Base-by-base conservation (phyloP, 352 stramenopile species). In the Phytophthora litchii region DNA sequence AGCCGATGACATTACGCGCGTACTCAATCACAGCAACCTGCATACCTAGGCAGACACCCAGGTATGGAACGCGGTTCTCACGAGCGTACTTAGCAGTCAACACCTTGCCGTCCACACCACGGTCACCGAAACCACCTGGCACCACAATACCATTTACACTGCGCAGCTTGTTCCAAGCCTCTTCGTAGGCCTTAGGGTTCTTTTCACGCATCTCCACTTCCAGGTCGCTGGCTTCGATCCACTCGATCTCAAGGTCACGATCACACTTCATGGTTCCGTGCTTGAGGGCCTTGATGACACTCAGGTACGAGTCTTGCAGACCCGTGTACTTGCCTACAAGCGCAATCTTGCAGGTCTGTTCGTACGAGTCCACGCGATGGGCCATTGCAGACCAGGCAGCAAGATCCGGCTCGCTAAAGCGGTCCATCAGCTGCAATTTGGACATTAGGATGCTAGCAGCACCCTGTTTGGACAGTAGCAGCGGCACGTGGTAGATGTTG, bases 401-500 rank as follows among this genome's bases (percentile, higher is more conserved):
- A 34, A 97, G 80, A 31, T 94, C 60, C 7, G 83, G 84, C 56
- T 95, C 84, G 23, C 70, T 60, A 59, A 95, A 92, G 48, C 90
- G 80, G 60, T 89, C 73, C 78, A 99, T 91, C 3, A 97, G 66
- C 64, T 99, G 92, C 53, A 97, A 68, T 48, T 96, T 89, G 49
- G 83, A 88, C 50, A 99, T 80, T 46, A 99, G 91, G 36, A 91
- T 91, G 76, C 97, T 96, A 19, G 98, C 86, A 6, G 83, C 86
- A 21, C 94, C 92, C 72, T 99, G 98, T 74, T 99, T 88, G 53
- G 96, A 73, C 47, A 99, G 76, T 32, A 99, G 79, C 40, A 99
- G 64, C 31, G 98, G 97, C 13, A 99, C 98, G 81, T 99, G 97
- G 74, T 99, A 99, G 46, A 99, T 99, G 86, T 99, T 99, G 74